Evolutionary conservation across 352 stramenopile species (phyloP), one percentile per base, ranked within the genome.

Genomic region (Pythium monospermum): DNA sequence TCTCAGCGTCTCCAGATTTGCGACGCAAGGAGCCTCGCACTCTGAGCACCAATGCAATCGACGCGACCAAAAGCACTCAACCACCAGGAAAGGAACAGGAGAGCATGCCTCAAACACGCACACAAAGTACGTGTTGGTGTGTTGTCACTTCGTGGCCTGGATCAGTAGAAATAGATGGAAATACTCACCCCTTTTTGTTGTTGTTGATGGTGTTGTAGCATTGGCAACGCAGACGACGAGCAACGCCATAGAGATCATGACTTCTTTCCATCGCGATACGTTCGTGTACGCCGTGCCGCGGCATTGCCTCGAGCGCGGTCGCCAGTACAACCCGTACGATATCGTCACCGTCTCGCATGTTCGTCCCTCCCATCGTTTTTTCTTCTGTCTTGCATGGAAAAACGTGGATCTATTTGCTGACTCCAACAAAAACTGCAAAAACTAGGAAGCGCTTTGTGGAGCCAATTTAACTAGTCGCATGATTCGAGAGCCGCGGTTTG

Each of bases 201-300:
- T 49, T 15, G n/a, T 26, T 49, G 25, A 16, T 18, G 4, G 3
- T 32, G 21, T 57, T 6, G 25, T 54, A 36, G 33, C 31, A 57
- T 37, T 21, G 6, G 7, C 53, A 25, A 49, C 44, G 5, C 19
- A 42, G 11, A 30, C 36, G 31, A 32, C 39, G 12, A 35, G 19
- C 4, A 42, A 26, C 23, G 35, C 42, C 2, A 39, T 37, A 2
- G 37, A 49, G 1, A 48, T 66, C 11, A 58, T 57, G 35, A 12
- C 44, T 1, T 49, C 58, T 0, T 61, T 49, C 36, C 59, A 70
- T n/a, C 50, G 50, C 11, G 68, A 84, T 23, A 83, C 75, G 1
- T 91, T 91, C 49, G 59, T 76, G 1, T 91, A 91, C 26, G 76
- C 75, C 3, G 71, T 88, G 2, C 80, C 80, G 12, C 46, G 65